A percentile compares a stretch with the other conserved stretches of the same genome.
Evolutionary conservation across 176 grass and related monocot genomes (phyloP).

Genomic region (Carex littledalei): DNA sequence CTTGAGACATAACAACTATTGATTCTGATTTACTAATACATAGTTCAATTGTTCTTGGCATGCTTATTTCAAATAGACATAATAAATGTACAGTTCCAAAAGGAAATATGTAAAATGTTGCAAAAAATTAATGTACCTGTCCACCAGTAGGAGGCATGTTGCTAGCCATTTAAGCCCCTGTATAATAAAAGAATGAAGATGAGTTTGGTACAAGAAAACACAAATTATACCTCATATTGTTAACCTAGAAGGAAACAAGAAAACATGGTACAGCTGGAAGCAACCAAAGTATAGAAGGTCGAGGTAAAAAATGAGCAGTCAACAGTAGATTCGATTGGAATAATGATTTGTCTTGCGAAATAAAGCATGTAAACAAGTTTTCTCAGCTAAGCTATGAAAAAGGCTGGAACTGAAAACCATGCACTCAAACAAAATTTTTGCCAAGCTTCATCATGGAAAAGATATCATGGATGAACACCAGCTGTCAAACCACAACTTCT

Average conservation of each 20-base stretch:
- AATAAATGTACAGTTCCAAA: neutral
- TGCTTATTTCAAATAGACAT: neutral
- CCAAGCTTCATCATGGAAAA: neutral
- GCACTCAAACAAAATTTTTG: neutral
- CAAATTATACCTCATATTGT: neutral
- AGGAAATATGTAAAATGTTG: neutral
- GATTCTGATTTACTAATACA: neutral
- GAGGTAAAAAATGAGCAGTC: neutral
- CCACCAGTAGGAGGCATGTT: constrained; percentile 56
- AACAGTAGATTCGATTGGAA: neutral
- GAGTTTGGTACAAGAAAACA: neutral
- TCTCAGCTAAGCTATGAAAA: neutral
- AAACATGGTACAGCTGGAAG: neutral
- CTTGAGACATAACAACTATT: neutral
- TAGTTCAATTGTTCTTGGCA: neutral
- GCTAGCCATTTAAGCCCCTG: constrained; percentile 53
- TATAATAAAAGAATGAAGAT: constrained; percentile 18
- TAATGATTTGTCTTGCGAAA: neutral
- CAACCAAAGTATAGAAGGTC: neutral
- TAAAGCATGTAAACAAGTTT: neutral
- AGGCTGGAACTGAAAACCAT: neutral
- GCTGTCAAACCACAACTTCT: neutral
- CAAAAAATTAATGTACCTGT: constrained; percentile 27
- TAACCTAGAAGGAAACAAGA: neutral
- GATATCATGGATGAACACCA: neutral